Base-by-base conservation (phyloP, 768 basidiomycete genomes). In the Arthromyces matolae region DNA sequence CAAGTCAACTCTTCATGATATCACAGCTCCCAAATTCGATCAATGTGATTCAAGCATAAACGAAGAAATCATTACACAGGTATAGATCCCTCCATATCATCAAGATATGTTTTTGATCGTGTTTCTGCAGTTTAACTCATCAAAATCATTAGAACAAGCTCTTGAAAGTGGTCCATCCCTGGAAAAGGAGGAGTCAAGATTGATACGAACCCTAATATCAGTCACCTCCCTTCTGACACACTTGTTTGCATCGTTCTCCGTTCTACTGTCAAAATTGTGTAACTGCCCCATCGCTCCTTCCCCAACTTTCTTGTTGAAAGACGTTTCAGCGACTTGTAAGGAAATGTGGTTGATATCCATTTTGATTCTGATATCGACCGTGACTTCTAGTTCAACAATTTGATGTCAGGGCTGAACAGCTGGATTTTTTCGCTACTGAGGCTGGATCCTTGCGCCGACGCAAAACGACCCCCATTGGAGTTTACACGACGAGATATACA, bases 401-500 rank as follows among this genome's bases (percentile, higher is more conserved):
- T 3, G 78, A 81, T 58, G 72, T 80, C 4, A 75, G 86, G 24
- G 64, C 75, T 2, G 72, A 73, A 42, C 82, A 84, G 60, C 63
- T 67, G 5, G 58, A 59, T 2, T 72, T 74, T 49, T 69, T 75
- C 52, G 64, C 77, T 24, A 62, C 66, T 20, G 71, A 77, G 51
- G 69, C 74, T 8, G 59, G 68, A 9, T 61, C 67, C 2, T 67
- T 77, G 28, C 62, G 70, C 32, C 61, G 65, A 45, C 67, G 66
- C 31, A 54, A 64, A 24, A 64, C 69, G 38, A 47, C 62, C 14
- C 59, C 70, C 14, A 71, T 73, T 2, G 60, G 68, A 12, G 55
- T 65, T 3, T 77, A 72, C 53, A 78, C 83, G 31, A 71, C 71
- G 4, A 71, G 76, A 41, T 92, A 93, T 56, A 88, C 89, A 49